Percentiles rank a stretch among this genome's conserved stretches.
These are phyloP conservation scores for Casuarina equisetifolia DNA, from an alignment of 306 rosid genomes.

Conservation along the genomic window DNA sequence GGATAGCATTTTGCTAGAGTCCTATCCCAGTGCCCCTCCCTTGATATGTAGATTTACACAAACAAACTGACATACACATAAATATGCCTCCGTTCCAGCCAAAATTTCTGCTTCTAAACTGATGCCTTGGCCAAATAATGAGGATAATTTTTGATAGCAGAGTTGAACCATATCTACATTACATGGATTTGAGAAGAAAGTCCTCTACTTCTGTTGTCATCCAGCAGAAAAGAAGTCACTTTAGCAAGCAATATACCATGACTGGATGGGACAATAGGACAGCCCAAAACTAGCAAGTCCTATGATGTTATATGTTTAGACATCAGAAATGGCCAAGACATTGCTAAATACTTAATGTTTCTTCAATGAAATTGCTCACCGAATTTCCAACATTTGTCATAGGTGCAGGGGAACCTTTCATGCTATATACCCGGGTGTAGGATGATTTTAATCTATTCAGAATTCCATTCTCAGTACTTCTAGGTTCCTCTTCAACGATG, in stretches of 20 bases:
- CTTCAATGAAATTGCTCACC: constrained; percentile 35
- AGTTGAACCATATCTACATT: neutral
- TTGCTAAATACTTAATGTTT: constrained; percentile 52
- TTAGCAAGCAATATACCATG: neutral
- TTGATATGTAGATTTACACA: neutral
- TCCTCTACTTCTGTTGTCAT: neutral
- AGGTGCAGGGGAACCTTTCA: constrained; percentile 39
- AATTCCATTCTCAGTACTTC: constrained; percentile 39
- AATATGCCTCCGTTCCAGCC: neutral
- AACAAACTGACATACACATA: neutral
- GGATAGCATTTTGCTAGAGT: neutral
- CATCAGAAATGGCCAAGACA: neutral
- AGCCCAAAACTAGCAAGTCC: neutral
- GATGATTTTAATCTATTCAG: constrained; percentile 57
- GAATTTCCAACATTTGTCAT: constrained; percentile 35
- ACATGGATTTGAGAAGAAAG: neutral
- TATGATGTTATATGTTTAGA: neutral
- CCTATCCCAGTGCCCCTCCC: neutral
- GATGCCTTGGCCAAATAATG: neutral
- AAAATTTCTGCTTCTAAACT: constrained; percentile 1
- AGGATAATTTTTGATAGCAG: neutral
- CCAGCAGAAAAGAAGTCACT: neutral
- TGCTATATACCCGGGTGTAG: constrained; percentile 45
- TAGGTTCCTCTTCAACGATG: constrained; percentile 40
- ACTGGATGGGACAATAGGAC: neutral